Percentiles rank a stretch among this genome's conserved stretches.
phyloP scores from a whole-genome alignment of 2,329 filamentous ascomycete species.

The Venturia carpophila region DNA sequence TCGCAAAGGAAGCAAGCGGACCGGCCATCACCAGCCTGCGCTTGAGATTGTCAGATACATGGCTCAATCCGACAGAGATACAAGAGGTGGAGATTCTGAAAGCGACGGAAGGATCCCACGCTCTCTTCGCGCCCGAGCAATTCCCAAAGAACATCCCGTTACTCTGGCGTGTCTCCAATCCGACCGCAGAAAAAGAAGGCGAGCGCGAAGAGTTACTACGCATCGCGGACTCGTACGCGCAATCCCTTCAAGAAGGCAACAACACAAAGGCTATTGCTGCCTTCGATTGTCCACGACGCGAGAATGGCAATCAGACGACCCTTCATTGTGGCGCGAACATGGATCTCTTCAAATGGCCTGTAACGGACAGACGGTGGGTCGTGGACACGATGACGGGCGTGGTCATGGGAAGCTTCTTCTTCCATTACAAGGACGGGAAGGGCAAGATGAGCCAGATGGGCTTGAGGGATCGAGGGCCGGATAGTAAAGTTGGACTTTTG shows the following conservation, averaged over 20 bases:
- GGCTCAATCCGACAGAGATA: background rate
- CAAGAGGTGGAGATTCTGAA: background rate
- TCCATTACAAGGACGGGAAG: slow-evolving; percentile 8
- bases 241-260: background rate
- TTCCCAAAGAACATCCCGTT: background rate
- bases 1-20: background rate
- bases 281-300: slow-evolving; percentile 12
- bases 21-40: background rate
- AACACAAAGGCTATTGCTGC: background rate
- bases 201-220: background rate
- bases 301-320: slow-evolving; percentile 13
- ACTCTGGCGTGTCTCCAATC: background rate
- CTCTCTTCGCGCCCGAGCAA: background rate
- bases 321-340: slow-evolving; percentile 6
- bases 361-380: slow-evolving; percentile 12
- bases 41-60: background rate
- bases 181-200: background rate
- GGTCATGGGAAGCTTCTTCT: slow-evolving; percentile 9
- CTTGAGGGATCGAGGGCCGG: background rate
- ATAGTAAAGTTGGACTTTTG: slow-evolving; percentile 9
- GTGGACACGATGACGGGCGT: slow-evolving; percentile 10
- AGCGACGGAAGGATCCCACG: background rate
- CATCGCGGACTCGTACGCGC: background rate
- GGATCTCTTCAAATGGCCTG: slow-evolving; percentile 13
- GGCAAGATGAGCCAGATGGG: background rate